Evolutionary conservation across 805 yeast genomes (phyloP), one percentile per base, ranked within the genome.

Genomic region (Cyberlindnera euphorbiiphila): DNA sequence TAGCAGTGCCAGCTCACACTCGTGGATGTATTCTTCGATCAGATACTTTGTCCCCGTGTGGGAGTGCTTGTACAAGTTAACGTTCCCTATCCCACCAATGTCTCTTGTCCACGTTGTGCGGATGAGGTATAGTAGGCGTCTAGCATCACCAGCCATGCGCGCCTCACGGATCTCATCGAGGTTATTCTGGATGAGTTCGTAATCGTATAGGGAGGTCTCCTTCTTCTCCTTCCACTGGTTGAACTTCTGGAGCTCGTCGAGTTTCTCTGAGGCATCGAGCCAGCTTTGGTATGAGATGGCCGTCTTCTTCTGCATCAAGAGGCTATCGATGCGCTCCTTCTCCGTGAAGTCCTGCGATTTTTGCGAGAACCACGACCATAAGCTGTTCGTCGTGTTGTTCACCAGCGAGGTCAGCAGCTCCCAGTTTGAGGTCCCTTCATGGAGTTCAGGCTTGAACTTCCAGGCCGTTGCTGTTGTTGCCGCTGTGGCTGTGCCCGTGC

Each of bases 41-140:
- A 89, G 65, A 22, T 60, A 56, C 55, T 91, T 91, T 0, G 98
- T 91, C 4, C 98, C 98, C 12, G 84, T 81, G 52, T 76, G 81
- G 4, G 89, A 76, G 56, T 84, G 85, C 29, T 81, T 65, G 59
- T 85, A 93, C 12, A 93, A 65, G 48, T 78, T 75, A 14, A 80
- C 74, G 57, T 88, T 83, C 1, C 95, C 94, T 68, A 88, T 85
- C 49, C 86, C 84, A 1, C 95, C 98, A 36, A 87, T 60, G 53
- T 88, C 85, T 45, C 98, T 68, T 3, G 76, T 72, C 85, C 96
- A 84, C 17, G 84, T 77, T 0, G 96, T 91, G 42, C 98, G 62
- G 3, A 93, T 78, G 11, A 85, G 63, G 50, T 85, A 87, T 11
- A 91, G 59, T 23, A 91, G 60, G 29, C 71, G 68, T 39, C 74